These are phyloP conservation scores for Rhizomucor miehei DNA, from an alignment of 371 early-diverging fungal genomes.

Conservation along the genomic window DNA sequence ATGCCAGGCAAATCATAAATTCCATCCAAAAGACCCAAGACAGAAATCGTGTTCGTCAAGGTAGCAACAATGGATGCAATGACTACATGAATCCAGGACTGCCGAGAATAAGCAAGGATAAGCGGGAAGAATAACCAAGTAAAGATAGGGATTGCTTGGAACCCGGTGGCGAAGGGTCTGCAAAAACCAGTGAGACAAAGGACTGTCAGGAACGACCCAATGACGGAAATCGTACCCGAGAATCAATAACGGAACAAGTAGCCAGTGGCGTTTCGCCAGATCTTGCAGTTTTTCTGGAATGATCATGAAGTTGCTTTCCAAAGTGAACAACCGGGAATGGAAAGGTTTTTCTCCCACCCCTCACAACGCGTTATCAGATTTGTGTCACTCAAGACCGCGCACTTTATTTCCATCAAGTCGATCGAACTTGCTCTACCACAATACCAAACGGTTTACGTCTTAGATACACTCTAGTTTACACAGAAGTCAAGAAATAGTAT, in stretches of 20 bases:
- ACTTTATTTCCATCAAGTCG: no score
- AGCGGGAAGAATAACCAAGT: slow-evolving; percentile 22
- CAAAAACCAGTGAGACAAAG: neutral
- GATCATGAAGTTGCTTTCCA: no score
- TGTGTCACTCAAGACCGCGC: no score
- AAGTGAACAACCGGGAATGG: no score
- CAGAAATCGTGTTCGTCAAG: slow-evolving; percentile 11
- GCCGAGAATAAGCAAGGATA: slow-evolving; percentile 21
- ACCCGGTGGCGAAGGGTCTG: slow-evolving; percentile 34
- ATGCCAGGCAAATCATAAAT: slow-evolving; percentile 7
- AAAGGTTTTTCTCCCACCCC: no score
- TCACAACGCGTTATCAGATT: no score
- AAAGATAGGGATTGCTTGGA: slow-evolving; percentile 32
- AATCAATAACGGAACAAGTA: neutral
- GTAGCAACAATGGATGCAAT: slow-evolving; percentile 12
- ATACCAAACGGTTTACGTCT: no score
- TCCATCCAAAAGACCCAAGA: slow-evolving; percentile 18
- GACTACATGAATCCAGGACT: slow-evolving; percentile 12
- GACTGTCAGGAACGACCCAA: neutral
- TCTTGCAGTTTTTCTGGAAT: no score
- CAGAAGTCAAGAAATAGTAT: no score
- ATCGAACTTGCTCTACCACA: no score
- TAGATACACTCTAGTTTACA: no score
- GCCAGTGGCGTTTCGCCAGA: slow-evolving; percentile 1
- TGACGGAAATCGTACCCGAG: neutral